Evolutionary conservation across 768 basidiomycete species (phyloP).

Genomic region (Leccinum subtestaceum): DNA sequence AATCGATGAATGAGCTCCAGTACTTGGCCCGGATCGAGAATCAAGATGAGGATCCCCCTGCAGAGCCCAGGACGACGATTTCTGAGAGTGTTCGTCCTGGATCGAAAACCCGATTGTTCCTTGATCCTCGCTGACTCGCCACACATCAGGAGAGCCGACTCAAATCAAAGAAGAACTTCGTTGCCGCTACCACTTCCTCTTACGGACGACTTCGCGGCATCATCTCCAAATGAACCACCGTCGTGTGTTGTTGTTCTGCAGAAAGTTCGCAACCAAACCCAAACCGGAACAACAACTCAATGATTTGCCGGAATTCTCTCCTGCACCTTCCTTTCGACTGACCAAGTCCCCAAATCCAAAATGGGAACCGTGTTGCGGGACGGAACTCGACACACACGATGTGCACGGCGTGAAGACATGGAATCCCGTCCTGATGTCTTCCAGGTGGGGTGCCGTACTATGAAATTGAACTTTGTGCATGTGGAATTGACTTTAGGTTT

Average conservation of each 20-base stretch:
- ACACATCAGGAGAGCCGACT: neutral
- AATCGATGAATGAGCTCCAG: too few relatives aligned
- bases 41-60: too few relatives aligned
- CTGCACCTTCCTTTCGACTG: constrained; percentile 31
- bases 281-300: neutral
- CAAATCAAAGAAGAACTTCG: too few relatives aligned
- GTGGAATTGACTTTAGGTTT: constrained; percentile 23
- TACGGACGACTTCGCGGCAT: constrained; percentile 12
- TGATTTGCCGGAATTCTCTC: constrained; percentile 20
- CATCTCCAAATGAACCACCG: neutral
- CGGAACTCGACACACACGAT: constrained; percentile 25
- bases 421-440: constrained; percentile 35
- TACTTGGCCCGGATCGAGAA: too few relatives aligned
- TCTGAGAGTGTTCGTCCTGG: too few relatives aligned
- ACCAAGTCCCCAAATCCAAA: constrained; percentile 39
- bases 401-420: constrained; percentile 40
- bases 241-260: neutral
- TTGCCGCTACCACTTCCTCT: constrained; percentile 11
- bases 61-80: too few relatives aligned
- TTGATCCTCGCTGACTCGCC: neutral
- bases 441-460: constrained; percentile 25
- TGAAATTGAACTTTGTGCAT: constrained; percentile 17
- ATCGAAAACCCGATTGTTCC: too few relatives aligned
- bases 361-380: constrained; percentile 39
- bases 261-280: constrained; percentile 6